Conservation (phyloP, 2,329 filamentous ascomycete species). For the Arthrobotrys entomopaga region DNA sequence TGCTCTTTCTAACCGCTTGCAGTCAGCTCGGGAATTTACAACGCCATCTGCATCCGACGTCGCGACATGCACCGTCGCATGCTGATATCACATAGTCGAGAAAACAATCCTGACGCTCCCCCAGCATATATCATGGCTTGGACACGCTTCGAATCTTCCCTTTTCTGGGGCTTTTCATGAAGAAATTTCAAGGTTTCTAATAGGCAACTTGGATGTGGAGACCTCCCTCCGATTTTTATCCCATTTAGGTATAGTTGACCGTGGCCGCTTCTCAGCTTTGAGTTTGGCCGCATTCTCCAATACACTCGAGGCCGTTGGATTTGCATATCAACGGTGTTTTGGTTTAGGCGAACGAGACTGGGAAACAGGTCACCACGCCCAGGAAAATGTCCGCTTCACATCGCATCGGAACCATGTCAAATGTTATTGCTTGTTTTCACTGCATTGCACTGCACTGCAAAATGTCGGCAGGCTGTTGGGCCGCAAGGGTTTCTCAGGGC, state of each 20-base stretch:
- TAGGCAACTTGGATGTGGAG: not conserved
- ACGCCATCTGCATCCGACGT: too few species aligned
- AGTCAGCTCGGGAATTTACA: too few species aligned
- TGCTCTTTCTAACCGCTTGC: too few species aligned
- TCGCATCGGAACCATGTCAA: slow-evolving; percentile 19
- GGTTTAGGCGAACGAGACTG: too few species aligned
- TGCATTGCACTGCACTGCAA: not conserved
- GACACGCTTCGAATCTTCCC: too few species aligned
- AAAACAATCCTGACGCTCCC: too few species aligned
- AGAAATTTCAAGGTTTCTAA: slow-evolving; percentile 2
- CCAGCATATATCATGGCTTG: too few species aligned
- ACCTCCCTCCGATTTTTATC: slow-evolving; percentile 26
- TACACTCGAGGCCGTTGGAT: slow-evolving; percentile 5
- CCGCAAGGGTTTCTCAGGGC: slow-evolving; percentile 11
- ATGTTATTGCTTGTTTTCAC: slow-evolving; percentile 16
- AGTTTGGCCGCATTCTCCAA: slow-evolving; percentile 27
- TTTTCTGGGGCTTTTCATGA: not conserved
- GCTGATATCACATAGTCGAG: too few species aligned
- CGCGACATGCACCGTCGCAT: too few species aligned
- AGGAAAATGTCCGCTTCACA: slow-evolving; percentile 34
- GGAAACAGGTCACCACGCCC: not conserved
- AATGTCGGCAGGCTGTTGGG: not conserved
- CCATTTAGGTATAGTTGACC: slow-evolving; percentile 47
- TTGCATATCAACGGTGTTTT: not conserved
- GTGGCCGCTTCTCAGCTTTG: slow-evolving; percentile 31